phyloP scores from a whole-genome alignment of 2,329 filamentous ascomycete species.

The Arachnomyces sp. region DNA sequence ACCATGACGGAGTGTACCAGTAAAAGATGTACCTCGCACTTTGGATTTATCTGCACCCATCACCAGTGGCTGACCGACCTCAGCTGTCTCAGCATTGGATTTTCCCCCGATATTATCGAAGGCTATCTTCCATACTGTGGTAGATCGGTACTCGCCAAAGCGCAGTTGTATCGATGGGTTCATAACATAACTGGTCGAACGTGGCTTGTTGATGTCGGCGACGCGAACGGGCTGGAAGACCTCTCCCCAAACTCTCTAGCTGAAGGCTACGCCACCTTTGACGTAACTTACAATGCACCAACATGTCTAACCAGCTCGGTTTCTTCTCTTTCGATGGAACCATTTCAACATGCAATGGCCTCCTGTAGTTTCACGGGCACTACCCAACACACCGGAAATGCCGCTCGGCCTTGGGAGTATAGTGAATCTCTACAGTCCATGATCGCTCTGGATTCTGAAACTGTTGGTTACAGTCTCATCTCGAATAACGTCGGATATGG shows the following conservation, averaged over 20 bases:
- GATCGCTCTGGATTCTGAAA: conserved; percentile 23
- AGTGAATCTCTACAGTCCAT: conserved; percentile 18
- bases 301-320: conserved; percentile 19
- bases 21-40: conserved; percentile 23
- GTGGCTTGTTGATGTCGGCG: conserved; percentile 26
- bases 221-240: conserved; percentile 19
- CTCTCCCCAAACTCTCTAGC: conserved; percentile 21
- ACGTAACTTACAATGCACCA: conserved; percentile 20
- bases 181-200: conserved; percentile 20
- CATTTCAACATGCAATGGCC: conserved; percentile 21
- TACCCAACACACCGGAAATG: conserved; percentile 23
- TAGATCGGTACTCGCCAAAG: conserved; percentile 25
- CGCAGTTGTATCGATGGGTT: conserved; percentile 25
- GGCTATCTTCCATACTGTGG: conserved; percentile 21
- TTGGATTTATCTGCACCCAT: conserved; percentile 25
- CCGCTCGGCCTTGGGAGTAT: conserved; percentile 27
- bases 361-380: conserved; percentile 23
- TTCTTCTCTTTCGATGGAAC: conserved; percentile 16
- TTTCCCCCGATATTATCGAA: conserved; percentile 20
- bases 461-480: conserved; percentile 25
- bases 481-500: conserved; percentile 11
- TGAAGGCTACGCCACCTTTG: conserved; percentile 18
- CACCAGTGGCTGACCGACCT: conserved; percentile 26
- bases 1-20: conserved; percentile 25
- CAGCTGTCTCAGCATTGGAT: conserved; percentile 23